Conservation (phyloP, 163 green algal species). For the Scenedesmus sp. region DNA sequence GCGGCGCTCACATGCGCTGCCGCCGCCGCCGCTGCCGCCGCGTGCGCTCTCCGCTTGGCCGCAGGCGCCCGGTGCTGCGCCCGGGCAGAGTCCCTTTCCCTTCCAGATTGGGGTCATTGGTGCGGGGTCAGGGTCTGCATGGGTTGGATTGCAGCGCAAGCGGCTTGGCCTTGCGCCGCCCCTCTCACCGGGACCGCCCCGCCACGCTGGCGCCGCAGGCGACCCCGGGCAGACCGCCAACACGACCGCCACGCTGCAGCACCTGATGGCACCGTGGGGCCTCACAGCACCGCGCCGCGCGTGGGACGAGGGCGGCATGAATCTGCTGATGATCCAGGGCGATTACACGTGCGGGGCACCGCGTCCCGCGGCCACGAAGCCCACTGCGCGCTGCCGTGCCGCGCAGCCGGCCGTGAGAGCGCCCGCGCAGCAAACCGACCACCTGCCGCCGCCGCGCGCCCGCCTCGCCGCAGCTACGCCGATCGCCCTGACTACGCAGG, state of each 20-base stretch:
- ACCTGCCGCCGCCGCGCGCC: neutral
- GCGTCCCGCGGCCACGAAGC: too few species aligned
- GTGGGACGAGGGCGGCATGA: too few species aligned
- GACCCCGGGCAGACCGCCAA: constrained; percentile 17
- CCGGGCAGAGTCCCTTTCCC: neutral
- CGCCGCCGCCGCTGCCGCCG: too few species aligned
- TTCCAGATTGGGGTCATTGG: neutral
- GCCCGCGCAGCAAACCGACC: neutral
- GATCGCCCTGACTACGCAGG: neutral
- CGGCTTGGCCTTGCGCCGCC: too few species aligned
- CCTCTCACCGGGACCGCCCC: too few species aligned
- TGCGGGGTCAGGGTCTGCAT: too few species aligned
- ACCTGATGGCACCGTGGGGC: constrained; percentile 6
- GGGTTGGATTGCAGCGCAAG: too few species aligned
- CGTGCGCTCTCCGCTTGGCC: too few species aligned
- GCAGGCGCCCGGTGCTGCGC: neutral
- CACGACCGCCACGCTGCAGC: constrained; percentile 1
- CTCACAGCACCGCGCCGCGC: too few species aligned
- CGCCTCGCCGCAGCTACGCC: neutral
- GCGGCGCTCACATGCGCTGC: neutral
- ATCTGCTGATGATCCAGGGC: neutral
- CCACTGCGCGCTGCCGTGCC: too few species aligned
- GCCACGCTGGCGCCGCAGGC: too few species aligned
- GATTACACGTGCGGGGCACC: constrained; percentile 12
- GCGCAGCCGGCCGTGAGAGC: neutral